Conservation (phyloP, 1,284 basidiomycete species). For the Rhodotorula sp. region DNA sequence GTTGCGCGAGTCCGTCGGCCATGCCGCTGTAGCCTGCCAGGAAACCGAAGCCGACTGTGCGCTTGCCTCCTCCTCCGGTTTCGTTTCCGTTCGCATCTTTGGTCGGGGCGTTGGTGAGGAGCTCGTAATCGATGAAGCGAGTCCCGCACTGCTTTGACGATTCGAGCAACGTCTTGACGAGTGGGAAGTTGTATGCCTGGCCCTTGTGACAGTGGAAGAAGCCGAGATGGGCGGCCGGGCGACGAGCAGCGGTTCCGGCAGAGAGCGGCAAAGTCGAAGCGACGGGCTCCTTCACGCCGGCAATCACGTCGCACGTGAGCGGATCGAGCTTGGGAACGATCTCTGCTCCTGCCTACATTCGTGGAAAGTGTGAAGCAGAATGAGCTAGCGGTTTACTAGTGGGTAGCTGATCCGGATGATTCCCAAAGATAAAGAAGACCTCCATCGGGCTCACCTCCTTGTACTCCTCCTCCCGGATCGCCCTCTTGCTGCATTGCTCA, state of each 20-base stretch:
- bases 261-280: not conserved
- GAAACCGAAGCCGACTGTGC: conserved; percentile 84
- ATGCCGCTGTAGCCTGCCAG: conserved; percentile 82
- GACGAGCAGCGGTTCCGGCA: conserved; percentile 50
- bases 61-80: conserved; percentile 50
- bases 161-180: conserved; percentile 63
- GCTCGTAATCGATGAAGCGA: conserved; percentile 74
- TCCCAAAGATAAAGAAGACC: too few species aligned
- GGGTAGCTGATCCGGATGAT: too few species aligned
- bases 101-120: conserved; percentile 56
- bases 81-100: not conserved
- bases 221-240: conserved; percentile 66
- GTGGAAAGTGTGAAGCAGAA: too few species aligned
- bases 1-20: conserved; percentile 72
- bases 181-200: conserved; percentile 75
- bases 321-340: conserved; percentile 58
- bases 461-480: conserved; percentile 67
- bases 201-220: conserved; percentile 87
- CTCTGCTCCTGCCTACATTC: conserved; percentile 67
- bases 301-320: conserved; percentile 58
- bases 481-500: conserved; percentile 69
- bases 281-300: conserved; percentile 81
- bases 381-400: not conserved
- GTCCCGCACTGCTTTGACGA: conserved; percentile 51
- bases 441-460: conserved; percentile 65